These are phyloP conservation scores for Mycotypha africana DNA, from an alignment of 371 early-diverging fungal genomes.

Conservation along the genomic window DNA sequence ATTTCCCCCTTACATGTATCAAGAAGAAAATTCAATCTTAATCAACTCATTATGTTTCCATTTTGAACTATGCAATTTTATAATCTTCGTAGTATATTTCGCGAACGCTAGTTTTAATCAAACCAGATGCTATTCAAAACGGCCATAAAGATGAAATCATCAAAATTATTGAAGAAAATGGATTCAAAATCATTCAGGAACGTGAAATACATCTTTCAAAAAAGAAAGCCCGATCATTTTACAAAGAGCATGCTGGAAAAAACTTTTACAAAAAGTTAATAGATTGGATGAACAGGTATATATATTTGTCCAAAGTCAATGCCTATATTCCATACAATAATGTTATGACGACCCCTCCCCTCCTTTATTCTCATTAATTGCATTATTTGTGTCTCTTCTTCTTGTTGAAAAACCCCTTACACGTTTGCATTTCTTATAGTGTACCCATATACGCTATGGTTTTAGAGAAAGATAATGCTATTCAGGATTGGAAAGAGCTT, in stretches of 20 bases:
- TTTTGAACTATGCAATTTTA: no score
- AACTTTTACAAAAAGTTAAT: conserved; percentile 65
- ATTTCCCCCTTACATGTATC: no score
- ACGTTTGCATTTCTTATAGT: conserved; percentile 25
- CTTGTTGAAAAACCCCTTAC: no score
- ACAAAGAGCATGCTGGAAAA: conserved; percentile 64
- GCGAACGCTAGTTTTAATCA: conserved; percentile 28
- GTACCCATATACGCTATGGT: conserved; percentile 64
- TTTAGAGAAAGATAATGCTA: conserved; percentile 59
- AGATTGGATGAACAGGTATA: conserved; percentile 67
- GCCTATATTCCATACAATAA: no score
- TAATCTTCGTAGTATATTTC: not conserved
- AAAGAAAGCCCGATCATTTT: conserved; percentile 57
- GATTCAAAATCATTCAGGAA: conserved; percentile 57
- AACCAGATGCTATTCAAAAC: conserved; percentile 29
- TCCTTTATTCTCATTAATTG: not conserved
- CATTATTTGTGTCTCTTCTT: conserved; percentile 1
- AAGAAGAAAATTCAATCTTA: no score
- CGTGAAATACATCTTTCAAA: conserved; percentile 47
- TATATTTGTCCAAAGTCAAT: no score
- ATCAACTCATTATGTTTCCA: no score
- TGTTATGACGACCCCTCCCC: no score
- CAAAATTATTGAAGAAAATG: conserved; percentile 42
- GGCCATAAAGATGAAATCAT: conserved; percentile 54
- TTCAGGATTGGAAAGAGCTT: conserved; percentile 62